Base-by-base conservation (phyloP, 2,329 filamentous ascomycete species). In the Monilinia laxa region DNA sequence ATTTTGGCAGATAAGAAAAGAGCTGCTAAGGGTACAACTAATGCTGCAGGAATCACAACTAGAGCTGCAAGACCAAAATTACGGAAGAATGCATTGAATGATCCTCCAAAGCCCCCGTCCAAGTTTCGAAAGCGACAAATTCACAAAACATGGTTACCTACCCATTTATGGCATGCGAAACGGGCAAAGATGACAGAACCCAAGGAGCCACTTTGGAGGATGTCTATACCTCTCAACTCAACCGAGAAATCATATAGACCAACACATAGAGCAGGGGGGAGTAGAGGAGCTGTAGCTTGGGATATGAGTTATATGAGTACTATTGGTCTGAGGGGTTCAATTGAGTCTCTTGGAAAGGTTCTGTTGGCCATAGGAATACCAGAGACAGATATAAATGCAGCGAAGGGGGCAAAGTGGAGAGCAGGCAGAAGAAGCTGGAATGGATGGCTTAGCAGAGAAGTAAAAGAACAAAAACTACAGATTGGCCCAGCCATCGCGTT, bases 221-320 rank as follows among this genome's bases (percentile, higher is more conserved):
- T 97, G 77, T 87, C 92, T 0, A 81, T 98, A 31, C 92, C 93
- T 0, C 77, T 96, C 70, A 92, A 91, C 5, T 92, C 94, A 0
- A 96, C 90, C 38, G 89, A 92, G 75, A 99, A 99, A 81, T 88
- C 90, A 62, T 97, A 97, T 76, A 84, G 95, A 62, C 87, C 92
- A 56, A 95, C 92, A 0, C 93, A 98, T 80, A 87, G 93, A 70
- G 89, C 92, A 28, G 86, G 88, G 63, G 87, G 88, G 38, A 84
- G 89, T 63, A 86, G 89, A 70, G 93, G 95, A 6, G 90, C 90
- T 28, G 82, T 98, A 54, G 88, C 88, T 0, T 98, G 94, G 93
- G 95, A 99, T 78, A 91, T 87, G 81, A 98, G 93, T 76, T 99
- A 97, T 76, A 90, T 95, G 81, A 91, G 91, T 72, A 97, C 92